Conservation (phyloP, 345 rosid species). For the Linum usitatissimum region DNA sequence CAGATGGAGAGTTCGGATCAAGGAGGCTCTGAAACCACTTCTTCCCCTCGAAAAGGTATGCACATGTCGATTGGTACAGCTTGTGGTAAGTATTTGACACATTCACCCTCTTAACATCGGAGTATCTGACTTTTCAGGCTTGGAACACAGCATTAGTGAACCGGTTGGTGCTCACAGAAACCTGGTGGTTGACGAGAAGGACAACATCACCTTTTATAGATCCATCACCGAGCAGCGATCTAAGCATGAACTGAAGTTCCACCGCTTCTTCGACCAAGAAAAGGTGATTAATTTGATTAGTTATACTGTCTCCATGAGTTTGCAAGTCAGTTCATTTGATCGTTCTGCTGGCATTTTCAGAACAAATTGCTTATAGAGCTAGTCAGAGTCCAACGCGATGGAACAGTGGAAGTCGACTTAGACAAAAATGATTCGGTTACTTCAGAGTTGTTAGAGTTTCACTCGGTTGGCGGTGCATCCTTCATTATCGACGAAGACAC, state of each 20-base stretch:
- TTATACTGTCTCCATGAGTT: constrained; percentile 10
- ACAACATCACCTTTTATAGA: constrained; percentile 35
- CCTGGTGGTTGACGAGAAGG: constrained; percentile 33
- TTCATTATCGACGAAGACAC: constrained; percentile 28
- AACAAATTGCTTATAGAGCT: constrained; percentile 73
- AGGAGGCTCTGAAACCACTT: constrained; percentile 10
- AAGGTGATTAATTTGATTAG: constrained; percentile 37
- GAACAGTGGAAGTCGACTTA: constrained; percentile 87
- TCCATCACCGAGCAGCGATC: constrained; percentile 61
- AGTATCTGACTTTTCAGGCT: constrained; percentile 39
- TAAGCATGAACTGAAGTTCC: constrained; percentile 48
- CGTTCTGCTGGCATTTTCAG: constrained; percentile 29
- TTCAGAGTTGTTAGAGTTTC: constrained; percentile 69
- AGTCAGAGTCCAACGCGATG: constrained; percentile 83
- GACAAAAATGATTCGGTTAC: constrained; percentile 53
- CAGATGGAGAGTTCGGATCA: constrained; percentile 20
- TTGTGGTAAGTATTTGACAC: constrained; percentile 3
- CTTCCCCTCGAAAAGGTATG: constrained; percentile 37
- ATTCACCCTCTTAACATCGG: constrained; percentile 15
- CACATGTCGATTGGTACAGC: neutral
- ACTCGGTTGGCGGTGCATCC: constrained; percentile 38
- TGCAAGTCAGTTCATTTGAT: constrained; percentile 1
- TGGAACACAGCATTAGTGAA: constrained; percentile 51
- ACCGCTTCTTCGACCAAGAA: constrained; percentile 68
- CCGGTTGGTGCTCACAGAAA: constrained; percentile 29